phyloP scores from a whole-genome alignment of 2,329 filamentous ascomycete genomes.

The Setomelanomma holmii region DNA sequence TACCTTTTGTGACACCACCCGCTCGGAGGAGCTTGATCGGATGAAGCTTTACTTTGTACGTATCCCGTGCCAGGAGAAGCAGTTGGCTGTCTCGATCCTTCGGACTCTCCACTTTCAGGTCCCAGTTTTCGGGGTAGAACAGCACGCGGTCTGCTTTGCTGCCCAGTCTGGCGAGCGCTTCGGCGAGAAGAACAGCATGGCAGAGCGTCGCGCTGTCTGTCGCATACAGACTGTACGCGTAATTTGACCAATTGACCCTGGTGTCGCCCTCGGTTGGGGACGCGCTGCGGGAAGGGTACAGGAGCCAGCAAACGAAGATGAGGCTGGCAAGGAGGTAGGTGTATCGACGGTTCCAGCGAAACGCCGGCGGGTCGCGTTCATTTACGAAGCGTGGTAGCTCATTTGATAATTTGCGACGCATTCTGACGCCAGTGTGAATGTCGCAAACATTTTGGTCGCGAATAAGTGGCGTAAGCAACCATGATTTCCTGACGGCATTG shows the following conservation, averaged over 20 bases:
- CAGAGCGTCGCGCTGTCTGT: slow-evolving; percentile 53
- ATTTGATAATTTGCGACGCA: slow-evolving; percentile 45
- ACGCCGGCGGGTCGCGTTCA: slow-evolving; percentile 17
- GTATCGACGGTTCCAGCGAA: slow-evolving; percentile 39
- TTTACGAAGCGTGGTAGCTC: slow-evolving; percentile 42
- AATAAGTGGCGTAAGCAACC: not conserved
- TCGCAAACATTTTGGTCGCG: slow-evolving; percentile 15
- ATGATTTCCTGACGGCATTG: slow-evolving; percentile 1
- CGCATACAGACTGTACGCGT: slow-evolving; percentile 54
- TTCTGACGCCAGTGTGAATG: slow-evolving; percentile 19
- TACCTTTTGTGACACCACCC: slow-evolving; percentile 43
- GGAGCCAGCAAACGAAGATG: slow-evolving; percentile 37
- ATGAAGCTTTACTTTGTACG: slow-evolving; percentile 59
- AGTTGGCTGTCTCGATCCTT: slow-evolving; percentile 54
- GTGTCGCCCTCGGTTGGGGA: slow-evolving; percentile 10
- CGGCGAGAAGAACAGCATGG: slow-evolving; percentile 55
- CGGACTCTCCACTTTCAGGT: slow-evolving; percentile 34
- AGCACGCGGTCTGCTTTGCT: slow-evolving; percentile 56
- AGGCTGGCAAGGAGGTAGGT: slow-evolving; percentile 34
- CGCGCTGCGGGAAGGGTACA: slow-evolving; percentile 25
- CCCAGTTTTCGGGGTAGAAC: slow-evolving; percentile 53
- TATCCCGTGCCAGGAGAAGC: slow-evolving; percentile 56
- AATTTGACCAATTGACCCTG: slow-evolving; percentile 48
- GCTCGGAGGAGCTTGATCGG: slow-evolving; percentile 54
- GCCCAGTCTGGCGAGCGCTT: slow-evolving; percentile 50